Conservation (phyloP, 371 early-diverging fungal genomes). For the Actinomortierella wolfii region DNA sequence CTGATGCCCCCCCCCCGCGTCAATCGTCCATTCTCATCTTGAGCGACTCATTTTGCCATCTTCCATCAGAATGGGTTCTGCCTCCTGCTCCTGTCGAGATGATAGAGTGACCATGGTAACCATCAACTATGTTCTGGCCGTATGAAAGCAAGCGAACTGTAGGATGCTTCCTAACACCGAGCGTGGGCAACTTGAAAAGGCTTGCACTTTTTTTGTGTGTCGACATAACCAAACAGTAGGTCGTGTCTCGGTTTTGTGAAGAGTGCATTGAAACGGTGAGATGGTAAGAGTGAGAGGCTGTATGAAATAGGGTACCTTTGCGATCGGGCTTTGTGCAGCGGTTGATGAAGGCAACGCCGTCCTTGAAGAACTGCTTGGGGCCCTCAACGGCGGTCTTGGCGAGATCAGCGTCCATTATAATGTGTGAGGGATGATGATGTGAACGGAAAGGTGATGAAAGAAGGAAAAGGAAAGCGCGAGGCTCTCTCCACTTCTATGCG, state of each 20-base stretch:
- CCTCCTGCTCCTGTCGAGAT: neutral
- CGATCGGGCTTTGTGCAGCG: conserved; percentile 97
- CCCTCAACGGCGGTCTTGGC: conserved; percentile 74
- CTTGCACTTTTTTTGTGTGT: no score
- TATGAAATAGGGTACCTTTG: conserved; percentile 69
- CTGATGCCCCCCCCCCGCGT: no score
- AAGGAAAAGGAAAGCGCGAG: conserved; percentile 18
- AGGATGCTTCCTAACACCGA: no score
- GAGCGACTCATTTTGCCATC: no score
- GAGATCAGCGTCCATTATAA: conserved; percentile 51
- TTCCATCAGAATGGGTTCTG: neutral
- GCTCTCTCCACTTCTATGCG: conserved; percentile 9
- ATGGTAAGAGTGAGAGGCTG: neutral
- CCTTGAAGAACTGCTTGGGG: conserved; percentile 91
- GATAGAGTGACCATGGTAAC: neutral
- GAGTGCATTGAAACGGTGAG: no score
- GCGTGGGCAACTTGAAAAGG: no score
- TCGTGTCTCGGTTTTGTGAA: no score
- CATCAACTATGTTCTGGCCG: neutral
- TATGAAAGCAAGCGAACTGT: no score
- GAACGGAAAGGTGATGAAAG: conserved; percentile 8
- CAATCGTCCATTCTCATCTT: neutral
- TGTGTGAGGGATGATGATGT: conserved; percentile 12
- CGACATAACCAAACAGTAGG: no score
- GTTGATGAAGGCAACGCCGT: conserved; percentile 87